Evolutionary conservation across 768 basidiomycete genomes (phyloP), one percentile per base, ranked within the genome.

Genomic region (Candolleomyces eurysporus): DNA sequence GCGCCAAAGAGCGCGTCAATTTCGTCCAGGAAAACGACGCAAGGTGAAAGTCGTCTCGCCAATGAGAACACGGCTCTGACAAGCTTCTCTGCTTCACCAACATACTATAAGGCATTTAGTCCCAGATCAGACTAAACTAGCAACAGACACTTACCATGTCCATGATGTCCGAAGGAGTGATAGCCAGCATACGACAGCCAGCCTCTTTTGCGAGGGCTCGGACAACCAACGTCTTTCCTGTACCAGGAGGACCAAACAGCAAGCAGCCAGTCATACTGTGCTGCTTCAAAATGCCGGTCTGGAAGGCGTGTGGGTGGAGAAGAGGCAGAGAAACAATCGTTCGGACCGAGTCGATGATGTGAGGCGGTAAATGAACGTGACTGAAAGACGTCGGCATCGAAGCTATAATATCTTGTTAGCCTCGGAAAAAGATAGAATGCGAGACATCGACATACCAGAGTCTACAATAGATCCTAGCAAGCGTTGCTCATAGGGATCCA

Each of bases 21-120:
- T 73, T 98, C 95, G 71, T 98, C 95, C 61, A 98, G 76, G 78
- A 98, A 98, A 40, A 98, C 83, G 51, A 98, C 93, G 65, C 94
- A 96, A 3, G 95, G 96, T 0, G 94, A 90, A 7, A 97, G 73
- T 48, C 85, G 82, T 40, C 95, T 84, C 4, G 95, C 95, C 16
- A 98, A 82, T 39, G 87, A 85, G 74, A 98, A 98, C 17, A 95
- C 89, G 0, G 91, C 91, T 60, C 87, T 86, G 40, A 97, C 95
- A 17, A 94, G 85, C 69, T 94, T 94, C 69, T 94, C 92, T 48
- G 90, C 92, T 77, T 94, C 92, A 19, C 92, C 91, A 43, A 92
- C 90, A 72, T 93, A 93, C 91, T 92, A 62, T 32, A 40, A 45
- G 59, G 42, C 31, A 48, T 58, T 55, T 54, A 36, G 61, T 50